These are phyloP conservation scores for Trichomonas tenax DNA, from an alignment of 208 protist genomes.

Conservation along the genomic window DNA sequence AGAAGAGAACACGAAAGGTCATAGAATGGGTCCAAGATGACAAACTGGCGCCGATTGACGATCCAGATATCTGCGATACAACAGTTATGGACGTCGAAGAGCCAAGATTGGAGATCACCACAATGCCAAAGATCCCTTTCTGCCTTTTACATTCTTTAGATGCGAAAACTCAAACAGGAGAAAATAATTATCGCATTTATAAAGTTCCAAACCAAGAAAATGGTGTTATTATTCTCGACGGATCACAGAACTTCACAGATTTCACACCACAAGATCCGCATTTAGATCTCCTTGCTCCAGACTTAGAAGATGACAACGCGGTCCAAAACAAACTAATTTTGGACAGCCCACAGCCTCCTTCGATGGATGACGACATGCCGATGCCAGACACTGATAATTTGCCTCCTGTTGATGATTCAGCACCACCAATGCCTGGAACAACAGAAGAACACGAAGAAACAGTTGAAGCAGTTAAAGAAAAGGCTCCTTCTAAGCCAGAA, in stretches of 20 bases:
- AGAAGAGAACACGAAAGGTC: background rate
- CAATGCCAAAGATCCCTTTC: conserved; percentile 6
- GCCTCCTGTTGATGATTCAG: background rate
- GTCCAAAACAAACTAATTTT: background rate
- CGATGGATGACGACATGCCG: background rate
- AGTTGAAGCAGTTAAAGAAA: background rate
- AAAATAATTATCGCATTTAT: background rate
- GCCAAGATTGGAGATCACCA: background rate
- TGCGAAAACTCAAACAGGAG: background rate
- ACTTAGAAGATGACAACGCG: background rate
- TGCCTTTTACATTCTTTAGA: background rate
- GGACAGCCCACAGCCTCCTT: too few relatives aligned
- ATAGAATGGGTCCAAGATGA: background rate
- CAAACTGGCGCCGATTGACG: background rate
- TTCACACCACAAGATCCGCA: background rate
- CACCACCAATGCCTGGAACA: background rate
- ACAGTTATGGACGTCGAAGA: background rate
- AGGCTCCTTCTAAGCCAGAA: background rate
- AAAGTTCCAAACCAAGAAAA: background rate
- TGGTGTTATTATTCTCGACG: background rate
- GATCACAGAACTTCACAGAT: background rate
- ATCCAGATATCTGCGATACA: background rate
- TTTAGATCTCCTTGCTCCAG: background rate
- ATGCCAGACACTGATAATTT: background rate
- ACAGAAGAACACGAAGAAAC: background rate